Evolutionary conservation across 1,139 yeast genomes (phyloP).

Genomic region (Protomyces gravidus): DNA sequence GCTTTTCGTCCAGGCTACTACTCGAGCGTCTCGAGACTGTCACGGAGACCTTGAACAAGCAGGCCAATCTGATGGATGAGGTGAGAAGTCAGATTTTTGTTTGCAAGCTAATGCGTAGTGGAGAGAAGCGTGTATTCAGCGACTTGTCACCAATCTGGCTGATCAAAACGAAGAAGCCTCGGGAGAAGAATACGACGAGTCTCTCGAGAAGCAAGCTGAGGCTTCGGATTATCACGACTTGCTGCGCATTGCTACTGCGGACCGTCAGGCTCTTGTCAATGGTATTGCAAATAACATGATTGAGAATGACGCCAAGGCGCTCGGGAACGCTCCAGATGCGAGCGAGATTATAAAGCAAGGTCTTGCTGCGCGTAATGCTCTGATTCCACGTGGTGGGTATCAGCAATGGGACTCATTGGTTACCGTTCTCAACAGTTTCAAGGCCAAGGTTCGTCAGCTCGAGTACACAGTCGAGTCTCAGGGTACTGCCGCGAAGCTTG

Average conservation of each 20-base stretch:
- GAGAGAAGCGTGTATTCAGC: conserved; percentile 47
- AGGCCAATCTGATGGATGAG: conserved; percentile 53
- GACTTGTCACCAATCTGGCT: conserved; percentile 50
- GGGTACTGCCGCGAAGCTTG: neutral
- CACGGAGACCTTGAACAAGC: conserved; percentile 50
- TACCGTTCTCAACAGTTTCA: neutral
- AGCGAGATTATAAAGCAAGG: conserved; percentile 6
- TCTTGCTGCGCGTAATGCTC: neutral
- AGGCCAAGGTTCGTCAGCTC: neutral
- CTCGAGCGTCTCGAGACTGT: conserved; percentile 33
- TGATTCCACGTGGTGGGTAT: neutral
- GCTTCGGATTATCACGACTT: conserved; percentile 62
- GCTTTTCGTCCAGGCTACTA: conserved; percentile 36
- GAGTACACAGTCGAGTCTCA: neutral
- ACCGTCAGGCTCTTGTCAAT: conserved; percentile 50
- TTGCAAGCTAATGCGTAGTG: conserved; percentile 39
- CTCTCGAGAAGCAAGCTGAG: conserved; percentile 68
- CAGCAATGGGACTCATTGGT: neutral
- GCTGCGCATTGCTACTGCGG: conserved; percentile 53
- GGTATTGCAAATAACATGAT: conserved; percentile 38
- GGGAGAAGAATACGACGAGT: conserved; percentile 73
- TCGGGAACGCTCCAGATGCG: neutral
- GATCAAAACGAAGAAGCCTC: conserved; percentile 50
- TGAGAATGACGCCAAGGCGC: conserved; percentile 28
- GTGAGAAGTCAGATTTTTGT: neutral